Conservation (phyloP, 2,329 filamentous ascomycete genomes). For the Botryotinia globosa region DNA sequence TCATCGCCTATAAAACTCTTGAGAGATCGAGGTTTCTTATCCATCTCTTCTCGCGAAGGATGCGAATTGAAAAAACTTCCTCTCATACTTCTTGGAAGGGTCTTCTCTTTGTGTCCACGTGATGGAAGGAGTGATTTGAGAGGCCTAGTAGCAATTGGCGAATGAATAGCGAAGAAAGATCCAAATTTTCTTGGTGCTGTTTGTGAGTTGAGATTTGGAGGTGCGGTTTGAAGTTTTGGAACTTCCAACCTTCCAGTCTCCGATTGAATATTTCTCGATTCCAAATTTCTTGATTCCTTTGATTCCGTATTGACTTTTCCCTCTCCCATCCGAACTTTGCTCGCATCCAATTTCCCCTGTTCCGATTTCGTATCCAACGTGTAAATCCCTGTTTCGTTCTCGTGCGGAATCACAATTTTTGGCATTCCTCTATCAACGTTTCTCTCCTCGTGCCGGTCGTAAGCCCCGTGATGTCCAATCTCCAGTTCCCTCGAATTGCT, state of each 20-base stretch:
- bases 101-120: neutral
- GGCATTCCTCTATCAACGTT: neutral
- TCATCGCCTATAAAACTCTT: constrained; percentile 7
- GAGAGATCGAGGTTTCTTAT: neutral
- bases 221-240: neutral
- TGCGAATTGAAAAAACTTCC: neutral
- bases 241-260: neutral
- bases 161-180: neutral
- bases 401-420: neutral
- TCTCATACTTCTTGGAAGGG: neutral
- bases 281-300: neutral
- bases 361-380: neutral
- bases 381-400: neutral
- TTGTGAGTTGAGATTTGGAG: neutral
- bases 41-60: neutral
- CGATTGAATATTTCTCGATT: neutral
- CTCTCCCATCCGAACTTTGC: neutral
- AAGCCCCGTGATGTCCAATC: neutral
- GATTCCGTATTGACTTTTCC: neutral
- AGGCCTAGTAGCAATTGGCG: neutral
- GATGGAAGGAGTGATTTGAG: constrained; percentile 3
- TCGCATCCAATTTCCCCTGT: neutral
- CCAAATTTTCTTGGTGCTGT: constrained; percentile 4
- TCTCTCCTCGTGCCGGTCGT: neutral
- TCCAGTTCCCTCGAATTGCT: neutral